These are phyloP conservation scores for Scheffersomyces stipitis DNA, from an alignment of 805 yeast genomes.

Conservation along the genomic window DNA sequence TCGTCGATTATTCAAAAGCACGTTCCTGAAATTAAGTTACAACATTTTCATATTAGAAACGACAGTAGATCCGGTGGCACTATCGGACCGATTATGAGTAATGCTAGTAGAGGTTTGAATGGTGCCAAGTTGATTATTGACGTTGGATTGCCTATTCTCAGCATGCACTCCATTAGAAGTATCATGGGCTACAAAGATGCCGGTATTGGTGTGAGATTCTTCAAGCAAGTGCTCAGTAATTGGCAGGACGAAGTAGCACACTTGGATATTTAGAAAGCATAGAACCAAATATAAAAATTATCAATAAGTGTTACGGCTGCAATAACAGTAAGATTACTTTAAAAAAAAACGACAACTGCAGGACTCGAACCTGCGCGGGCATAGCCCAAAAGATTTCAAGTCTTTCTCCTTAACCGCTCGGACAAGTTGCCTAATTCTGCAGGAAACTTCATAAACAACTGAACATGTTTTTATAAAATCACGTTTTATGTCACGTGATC, in stretches of 20 bases:
- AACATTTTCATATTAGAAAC: constrained; percentile 40
- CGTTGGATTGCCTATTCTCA: constrained; percentile 41
- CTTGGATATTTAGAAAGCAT: neutral
- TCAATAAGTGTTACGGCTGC: no score
- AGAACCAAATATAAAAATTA: neutral
- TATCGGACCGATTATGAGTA: constrained; percentile 41
- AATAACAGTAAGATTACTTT: no score
- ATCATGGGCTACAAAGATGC: constrained; percentile 39
- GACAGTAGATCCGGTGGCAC: constrained; percentile 44
- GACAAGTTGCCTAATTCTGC: neutral
- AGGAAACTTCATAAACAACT: no score
- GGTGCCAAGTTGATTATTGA: constrained; percentile 38
- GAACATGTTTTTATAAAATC: no score
- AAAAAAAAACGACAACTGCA: neutral
- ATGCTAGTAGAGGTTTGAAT: constrained; percentile 20
- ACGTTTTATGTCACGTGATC: no score
- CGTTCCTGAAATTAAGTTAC: constrained; percentile 24
- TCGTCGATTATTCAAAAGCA: constrained; percentile 20
- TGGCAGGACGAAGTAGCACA: constrained; percentile 16
- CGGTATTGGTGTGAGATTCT: constrained; percentile 36
- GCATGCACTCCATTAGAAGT: constrained; percentile 44
- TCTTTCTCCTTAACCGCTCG: neutral
- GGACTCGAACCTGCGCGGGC: neutral
- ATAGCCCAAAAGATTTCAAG: neutral
- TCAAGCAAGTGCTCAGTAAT: constrained; percentile 27